Conservation (phyloP, 2,329 filamentous ascomycete species). For the Zarea fungicola region DNA sequence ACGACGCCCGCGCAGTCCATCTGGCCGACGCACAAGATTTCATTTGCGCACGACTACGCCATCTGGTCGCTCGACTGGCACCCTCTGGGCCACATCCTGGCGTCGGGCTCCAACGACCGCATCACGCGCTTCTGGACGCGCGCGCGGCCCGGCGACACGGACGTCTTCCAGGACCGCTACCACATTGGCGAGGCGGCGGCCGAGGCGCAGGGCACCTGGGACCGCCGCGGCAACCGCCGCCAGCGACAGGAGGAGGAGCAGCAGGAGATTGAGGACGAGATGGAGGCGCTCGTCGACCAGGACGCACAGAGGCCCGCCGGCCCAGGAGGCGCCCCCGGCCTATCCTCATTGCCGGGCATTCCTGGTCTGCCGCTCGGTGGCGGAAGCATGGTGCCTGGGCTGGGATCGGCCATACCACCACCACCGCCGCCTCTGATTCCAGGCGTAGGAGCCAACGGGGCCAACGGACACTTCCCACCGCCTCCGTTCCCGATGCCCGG, state of each 20-base stretch:
- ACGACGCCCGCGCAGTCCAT: conserved; percentile 85
- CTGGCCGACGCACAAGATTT: conserved; percentile 80
- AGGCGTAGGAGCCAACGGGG: conserved; percentile 42
- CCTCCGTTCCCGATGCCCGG: conserved; percentile 50
- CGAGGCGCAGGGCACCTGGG: conserved; percentile 92
- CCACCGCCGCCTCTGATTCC: conserved; percentile 39
- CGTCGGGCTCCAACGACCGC: conserved; percentile 92
- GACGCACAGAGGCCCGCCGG: conserved; percentile 53
- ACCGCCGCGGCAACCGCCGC: conserved; percentile 69
- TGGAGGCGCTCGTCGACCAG: conserved; percentile 88
- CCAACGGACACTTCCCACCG: conserved; percentile 35
- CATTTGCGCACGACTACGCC: conserved; percentile 86
- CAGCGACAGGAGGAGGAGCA: conserved; percentile 90
- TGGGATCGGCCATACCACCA: conserved; percentile 39
- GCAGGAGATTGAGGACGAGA: conserved; percentile 87
- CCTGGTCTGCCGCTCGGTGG: conserved; percentile 51
- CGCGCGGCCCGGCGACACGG: conserved; percentile 79
- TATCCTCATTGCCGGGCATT: conserved; percentile 50
- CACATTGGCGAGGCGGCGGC: conserved; percentile 93
- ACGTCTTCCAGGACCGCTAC: conserved; percentile 82
- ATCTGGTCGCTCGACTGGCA: conserved; percentile 99
- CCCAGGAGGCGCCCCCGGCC: conserved; percentile 25
- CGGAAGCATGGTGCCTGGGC: conserved; percentile 31
- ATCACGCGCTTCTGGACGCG: conserved; percentile 97
- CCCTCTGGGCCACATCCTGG: conserved; percentile 88